Evolutionary conservation across 2,329 filamentous ascomycete genomes (phyloP).

Genomic region (Xylariaceae sp.): DNA sequence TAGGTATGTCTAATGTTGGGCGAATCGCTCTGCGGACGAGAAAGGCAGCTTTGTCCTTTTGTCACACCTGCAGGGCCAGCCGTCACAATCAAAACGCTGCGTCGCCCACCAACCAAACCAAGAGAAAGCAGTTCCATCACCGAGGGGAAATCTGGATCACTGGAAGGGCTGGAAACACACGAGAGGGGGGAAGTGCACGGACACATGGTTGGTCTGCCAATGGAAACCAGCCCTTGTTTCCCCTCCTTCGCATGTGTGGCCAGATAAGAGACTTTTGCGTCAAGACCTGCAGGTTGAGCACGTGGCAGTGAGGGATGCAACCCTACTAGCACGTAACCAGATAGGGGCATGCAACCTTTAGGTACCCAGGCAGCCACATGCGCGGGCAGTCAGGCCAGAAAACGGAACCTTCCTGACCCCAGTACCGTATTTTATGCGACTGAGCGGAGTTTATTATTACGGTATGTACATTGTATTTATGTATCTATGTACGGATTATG

Average conservation of each 20-base stretch:
- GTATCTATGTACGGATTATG: too few relatives aligned
- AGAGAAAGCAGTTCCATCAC: constrained; percentile 4
- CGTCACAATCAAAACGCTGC: constrained; percentile 11
- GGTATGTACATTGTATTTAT: too few relatives aligned
- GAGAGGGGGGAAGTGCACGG: constrained; percentile 24
- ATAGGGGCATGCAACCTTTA: too few relatives aligned
- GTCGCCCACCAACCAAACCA: constrained; percentile 17
- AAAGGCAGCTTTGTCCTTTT: too few relatives aligned
- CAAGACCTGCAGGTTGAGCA: constrained; percentile 27
- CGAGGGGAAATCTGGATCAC: constrained; percentile 21
- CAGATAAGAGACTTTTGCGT: constrained; percentile 11
- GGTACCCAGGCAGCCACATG: too few relatives aligned
- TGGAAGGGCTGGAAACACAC: constrained; percentile 25
- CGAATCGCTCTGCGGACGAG: not conserved
- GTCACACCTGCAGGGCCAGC: constrained; percentile 16
- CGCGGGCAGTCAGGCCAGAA: too few relatives aligned
- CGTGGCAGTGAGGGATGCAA: constrained; percentile 27
- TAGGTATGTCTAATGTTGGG: not conserved
- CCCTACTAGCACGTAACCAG: too few relatives aligned
- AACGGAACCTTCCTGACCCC: too few relatives aligned
- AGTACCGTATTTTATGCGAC: not conserved
- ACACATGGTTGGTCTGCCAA: not conserved
- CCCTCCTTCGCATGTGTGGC: not conserved
- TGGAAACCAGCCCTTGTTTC: not conserved
- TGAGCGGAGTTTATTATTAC: too few relatives aligned